Conservation (phyloP, 257 asterid species). For the Fraxinus pennsylvanica region DNA sequence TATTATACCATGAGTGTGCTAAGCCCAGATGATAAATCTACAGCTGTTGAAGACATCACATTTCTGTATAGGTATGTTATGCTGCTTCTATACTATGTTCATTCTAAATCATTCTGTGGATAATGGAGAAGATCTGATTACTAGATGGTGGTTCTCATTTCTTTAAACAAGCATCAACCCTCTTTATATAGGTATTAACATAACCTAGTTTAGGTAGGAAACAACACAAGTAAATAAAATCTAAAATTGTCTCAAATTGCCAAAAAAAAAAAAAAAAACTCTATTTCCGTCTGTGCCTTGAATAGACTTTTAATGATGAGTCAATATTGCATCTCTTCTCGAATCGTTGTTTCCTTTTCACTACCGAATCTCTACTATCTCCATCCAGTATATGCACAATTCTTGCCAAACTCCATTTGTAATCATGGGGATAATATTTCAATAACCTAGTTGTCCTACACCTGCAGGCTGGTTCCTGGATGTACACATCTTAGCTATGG, state of each 20-base stretch:
- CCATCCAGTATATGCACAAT: neutral
- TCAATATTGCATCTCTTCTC: neutral
- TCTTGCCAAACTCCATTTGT: neutral
- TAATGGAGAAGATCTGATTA: neutral
- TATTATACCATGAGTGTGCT: constrained; percentile 93
- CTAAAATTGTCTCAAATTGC: neutral
- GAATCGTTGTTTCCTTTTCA: neutral
- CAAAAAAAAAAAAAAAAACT: neutral
- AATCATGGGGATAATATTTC: constrained; percentile 18
- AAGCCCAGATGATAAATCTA: constrained; percentile 59
- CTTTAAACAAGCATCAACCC: neutral
- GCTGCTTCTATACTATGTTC: constrained; percentile 13
- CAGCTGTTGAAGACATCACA: constrained; percentile 73
- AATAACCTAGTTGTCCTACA: constrained; percentile 25
- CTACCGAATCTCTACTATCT: constrained; percentile 4
- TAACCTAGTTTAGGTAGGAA: neutral
- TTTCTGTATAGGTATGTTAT: constrained; percentile 70
- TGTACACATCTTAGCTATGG: constrained; percentile 90
- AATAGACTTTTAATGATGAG: neutral
- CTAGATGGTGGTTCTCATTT: neutral
- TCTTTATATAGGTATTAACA: neutral
- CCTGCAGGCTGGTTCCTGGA: constrained; percentile 81
- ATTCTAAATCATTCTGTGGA: constrained; percentile 7
- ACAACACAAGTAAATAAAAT: neutral
- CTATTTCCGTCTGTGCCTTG: neutral